Evolutionary conservation across 2,329 filamentous ascomycete species (phyloP).

Genomic region (Didymella segeticola): DNA sequence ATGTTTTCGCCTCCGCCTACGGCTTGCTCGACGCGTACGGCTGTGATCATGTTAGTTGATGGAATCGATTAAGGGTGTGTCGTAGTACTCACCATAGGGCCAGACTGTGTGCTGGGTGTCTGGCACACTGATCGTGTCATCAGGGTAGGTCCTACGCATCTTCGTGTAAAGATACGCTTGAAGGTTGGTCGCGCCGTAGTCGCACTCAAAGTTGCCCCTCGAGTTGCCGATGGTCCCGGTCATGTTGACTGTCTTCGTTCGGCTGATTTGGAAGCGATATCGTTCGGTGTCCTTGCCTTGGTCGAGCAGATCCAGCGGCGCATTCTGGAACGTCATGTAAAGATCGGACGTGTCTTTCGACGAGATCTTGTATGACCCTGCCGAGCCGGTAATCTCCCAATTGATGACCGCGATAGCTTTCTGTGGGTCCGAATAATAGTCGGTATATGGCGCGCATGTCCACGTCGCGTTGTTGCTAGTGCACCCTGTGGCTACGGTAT

Average conservation of each 20-base stretch:
- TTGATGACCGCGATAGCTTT: conserved; percentile 61
- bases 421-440: conserved; percentile 54
- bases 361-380: conserved; percentile 59
- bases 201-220: conserved; percentile 61
- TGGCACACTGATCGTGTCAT: conserved; percentile 29
- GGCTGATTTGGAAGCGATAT: conserved; percentile 63
- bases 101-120: conserved; percentile 43
- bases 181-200: conserved; percentile 64
- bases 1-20: conserved; percentile 57
- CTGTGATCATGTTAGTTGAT: conserved; percentile 32
- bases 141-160: conserved; percentile 51
- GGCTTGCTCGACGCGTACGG: conserved; percentile 62
- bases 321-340: conserved; percentile 62
- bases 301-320: conserved; percentile 59
- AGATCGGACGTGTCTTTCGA: conserved; percentile 61
- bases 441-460: conserved; percentile 66
- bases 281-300: conserved; percentile 59
- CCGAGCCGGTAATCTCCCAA: conserved; percentile 63
- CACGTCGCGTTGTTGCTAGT: conserved; percentile 65
- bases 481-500: conserved; percentile 61
- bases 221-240: conserved; percentile 52
- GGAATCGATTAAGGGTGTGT: not conserved
- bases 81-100: conserved; percentile 42
- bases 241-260: conserved; percentile 62
- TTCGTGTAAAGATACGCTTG: conserved; percentile 68